Evolutionary conservation across 108 stramenopile species (phyloP), one percentile per base, ranked within the genome.

Genomic region (Epipyxis sp.): DNA sequence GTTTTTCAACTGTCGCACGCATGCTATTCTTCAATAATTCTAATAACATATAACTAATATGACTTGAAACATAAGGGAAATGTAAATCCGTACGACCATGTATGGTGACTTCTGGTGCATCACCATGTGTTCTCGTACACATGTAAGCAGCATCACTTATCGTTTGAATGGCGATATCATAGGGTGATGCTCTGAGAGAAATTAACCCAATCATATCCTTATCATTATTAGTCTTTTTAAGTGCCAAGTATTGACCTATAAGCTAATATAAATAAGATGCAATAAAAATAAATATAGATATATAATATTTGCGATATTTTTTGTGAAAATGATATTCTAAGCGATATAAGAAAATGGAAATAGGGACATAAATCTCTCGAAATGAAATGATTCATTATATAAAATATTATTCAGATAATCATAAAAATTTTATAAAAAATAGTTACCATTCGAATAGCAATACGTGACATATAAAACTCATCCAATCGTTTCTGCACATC

Each of bases 101-200:
- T 77, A 99, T 92, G 45, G 93, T 91, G 10, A 98, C 99, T 69
- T 97, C 95, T n/a, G 99, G 99, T 6, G 96, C 97, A 65, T 97
- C 97, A 6, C 97, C 97, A 80, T 95, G 96, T 86, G 92, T 93
- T 30, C 97, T 87, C 61, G 90, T 91, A 86, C 97, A 98, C 93
- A 98, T 97, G 80, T 91, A 95, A 43, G 89, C 89, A 10, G 97
- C 95, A 87, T 99, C 97, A 59, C 94, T 93, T 65, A 95, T 94
- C 54, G 99, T 97, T 29, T 91, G 89, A 79, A 88, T 91, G 37
- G 95, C 94, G 76, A 99, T 91, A 80, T 94, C 92, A 59, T 92
- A 94, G n/a, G 99, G 97, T 40, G 89, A 91, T 34, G 85, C 67
- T 10, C 44, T 1, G 6, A 91, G 92, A 61, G 91, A 89, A 1